A percentile compares a stretch with the other conserved stretches of the same genome.
Conservation (phyloP, 345 rosid species). For the Ailanthus altissimus region DNA sequence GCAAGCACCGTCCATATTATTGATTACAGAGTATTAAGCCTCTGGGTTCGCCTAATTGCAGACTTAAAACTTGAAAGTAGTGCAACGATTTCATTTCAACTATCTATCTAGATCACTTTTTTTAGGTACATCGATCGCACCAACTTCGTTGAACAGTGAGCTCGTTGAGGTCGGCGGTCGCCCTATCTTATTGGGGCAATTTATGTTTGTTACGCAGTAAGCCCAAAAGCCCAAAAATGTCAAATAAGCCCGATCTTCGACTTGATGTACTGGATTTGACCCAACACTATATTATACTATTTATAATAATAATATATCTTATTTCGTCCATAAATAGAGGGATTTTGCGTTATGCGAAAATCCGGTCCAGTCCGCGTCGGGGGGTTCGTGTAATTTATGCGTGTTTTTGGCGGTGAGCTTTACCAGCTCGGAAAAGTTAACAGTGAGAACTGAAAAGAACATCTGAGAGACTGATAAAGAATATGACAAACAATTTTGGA, state of each 20-base stretch:
- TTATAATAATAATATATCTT: no score
- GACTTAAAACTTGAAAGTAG: not conserved
- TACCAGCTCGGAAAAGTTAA: not conserved
- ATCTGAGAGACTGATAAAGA: no score
- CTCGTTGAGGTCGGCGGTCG: not conserved
- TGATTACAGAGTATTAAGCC: not conserved
- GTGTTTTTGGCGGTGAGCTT: not conserved
- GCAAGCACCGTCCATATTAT: no score
- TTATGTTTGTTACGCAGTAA: no score
- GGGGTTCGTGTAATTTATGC: not conserved
- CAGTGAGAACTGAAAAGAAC: no score
- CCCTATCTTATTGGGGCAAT: not conserved
- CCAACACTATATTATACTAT: not conserved
- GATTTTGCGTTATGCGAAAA: not conserved
- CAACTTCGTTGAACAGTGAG: not conserved
- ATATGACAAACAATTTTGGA: not conserved
- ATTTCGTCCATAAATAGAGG: not conserved
- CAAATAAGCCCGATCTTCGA: not conserved
- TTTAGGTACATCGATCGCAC: not conserved
- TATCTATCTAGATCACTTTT: not conserved
- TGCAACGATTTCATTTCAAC: not conserved
- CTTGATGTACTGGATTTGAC: not conserved
- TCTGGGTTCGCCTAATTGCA: not conserved
- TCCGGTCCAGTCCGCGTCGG: not conserved
- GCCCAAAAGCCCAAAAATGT: not conserved